Conservation (phyloP, 75 land plant species). For the Ceratopteris richardii region DNA sequence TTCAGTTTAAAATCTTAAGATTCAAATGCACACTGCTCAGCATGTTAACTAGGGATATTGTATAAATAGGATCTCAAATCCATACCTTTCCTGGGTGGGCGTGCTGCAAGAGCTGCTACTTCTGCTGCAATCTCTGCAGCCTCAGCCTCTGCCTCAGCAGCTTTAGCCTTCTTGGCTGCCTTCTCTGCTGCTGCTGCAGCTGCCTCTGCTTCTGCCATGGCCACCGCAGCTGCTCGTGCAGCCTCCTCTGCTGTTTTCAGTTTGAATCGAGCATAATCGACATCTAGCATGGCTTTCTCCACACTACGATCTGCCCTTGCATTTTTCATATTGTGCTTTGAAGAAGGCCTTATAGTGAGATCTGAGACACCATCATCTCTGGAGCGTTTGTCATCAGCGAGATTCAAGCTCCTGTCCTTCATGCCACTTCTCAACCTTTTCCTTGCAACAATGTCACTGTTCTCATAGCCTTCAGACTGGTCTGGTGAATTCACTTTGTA, state of each 20-base stretch:
- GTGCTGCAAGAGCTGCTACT: constrained; percentile 40
- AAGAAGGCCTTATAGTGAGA: constrained; percentile 1
- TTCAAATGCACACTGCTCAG: too few relatives aligned
- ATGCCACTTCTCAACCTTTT: constrained; percentile 42
- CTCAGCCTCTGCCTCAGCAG: constrained; percentile 87
- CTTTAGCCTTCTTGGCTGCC: constrained; percentile 77
- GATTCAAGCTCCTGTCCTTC: constrained; percentile 41
- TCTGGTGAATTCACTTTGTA: constrained; percentile 17
- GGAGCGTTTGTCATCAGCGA: constrained; percentile 20
- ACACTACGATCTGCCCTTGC: not conserved
- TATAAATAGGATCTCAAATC: too few relatives aligned
- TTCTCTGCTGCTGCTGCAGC: constrained; percentile 81
- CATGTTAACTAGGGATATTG: too few relatives aligned
- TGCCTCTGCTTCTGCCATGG: constrained; percentile 86
- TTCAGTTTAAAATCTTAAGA: too few relatives aligned
- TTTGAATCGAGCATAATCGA: constrained; percentile 51
- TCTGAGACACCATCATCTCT: not conserved
- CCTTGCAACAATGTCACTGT: too few relatives aligned
- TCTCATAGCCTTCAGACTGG: too few relatives aligned
- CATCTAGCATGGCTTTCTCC: constrained; percentile 23
- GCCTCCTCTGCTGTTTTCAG: constrained; percentile 77
- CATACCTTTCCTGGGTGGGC: not conserved
- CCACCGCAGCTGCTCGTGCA: constrained; percentile 66
- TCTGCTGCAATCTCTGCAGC: constrained; percentile 81
- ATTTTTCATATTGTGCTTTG: not conserved